Evolutionary conservation across 129 eudicot species (phyloP).

Genomic region (Lactuca sativa): DNA sequence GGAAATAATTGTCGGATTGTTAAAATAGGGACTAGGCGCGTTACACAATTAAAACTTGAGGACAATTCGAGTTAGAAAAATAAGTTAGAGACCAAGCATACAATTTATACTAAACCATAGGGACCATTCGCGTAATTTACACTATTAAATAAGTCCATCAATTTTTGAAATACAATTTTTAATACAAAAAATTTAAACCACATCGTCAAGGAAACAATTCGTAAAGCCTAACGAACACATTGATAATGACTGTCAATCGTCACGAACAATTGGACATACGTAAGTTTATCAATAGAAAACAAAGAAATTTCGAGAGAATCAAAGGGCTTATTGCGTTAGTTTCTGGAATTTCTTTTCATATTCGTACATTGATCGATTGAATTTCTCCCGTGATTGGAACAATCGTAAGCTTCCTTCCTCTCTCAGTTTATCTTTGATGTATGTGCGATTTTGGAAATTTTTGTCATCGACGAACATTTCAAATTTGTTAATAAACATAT

Average conservation of each 20-base stretch:
- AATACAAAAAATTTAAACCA: not conserved
- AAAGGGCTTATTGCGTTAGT: not conserved
- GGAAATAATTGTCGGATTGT: no score
- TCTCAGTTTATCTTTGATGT: not conserved
- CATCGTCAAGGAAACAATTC: not conserved
- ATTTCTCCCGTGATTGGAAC: conserved; percentile 2
- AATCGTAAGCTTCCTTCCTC: conserved; percentile 13
- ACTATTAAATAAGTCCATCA: no score
- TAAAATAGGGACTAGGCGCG: no score
- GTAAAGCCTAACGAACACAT: not conserved
- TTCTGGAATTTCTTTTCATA: not conserved
- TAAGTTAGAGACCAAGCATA: no score
- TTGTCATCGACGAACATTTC: not conserved
- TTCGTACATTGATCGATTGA: conserved; percentile 15
- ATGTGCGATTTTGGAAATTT: not conserved
- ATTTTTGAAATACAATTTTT: no score
- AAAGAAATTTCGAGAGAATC: not conserved
- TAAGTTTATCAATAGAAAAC: conserved; percentile 1
- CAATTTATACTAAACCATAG: no score
- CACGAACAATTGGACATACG: conserved; percentile 2
- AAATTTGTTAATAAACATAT: conserved; percentile 18
- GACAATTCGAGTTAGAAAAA: no score
- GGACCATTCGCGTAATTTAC: no score
- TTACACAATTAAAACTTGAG: no score
- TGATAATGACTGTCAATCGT: not conserved